Evolutionary conservation across 306 rosid genomes (phyloP), one percentile per base, ranked within the genome.

Genomic region (Fragaria vesca): DNA sequence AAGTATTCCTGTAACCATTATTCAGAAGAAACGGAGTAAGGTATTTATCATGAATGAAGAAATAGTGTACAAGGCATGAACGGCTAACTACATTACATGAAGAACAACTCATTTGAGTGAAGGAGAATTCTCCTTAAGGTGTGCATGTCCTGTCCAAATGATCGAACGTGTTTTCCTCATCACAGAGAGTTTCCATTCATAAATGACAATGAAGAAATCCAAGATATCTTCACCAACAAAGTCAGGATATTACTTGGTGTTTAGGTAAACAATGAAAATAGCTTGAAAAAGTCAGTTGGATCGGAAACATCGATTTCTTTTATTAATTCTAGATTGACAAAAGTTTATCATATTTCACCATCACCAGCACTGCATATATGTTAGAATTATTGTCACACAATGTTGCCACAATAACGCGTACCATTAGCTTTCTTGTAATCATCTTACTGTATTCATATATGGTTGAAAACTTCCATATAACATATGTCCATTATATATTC

Each of bases 271-370:
- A 3, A 46, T 15, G 55, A 69, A 28, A 69, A 45, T 7, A 5
- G 73, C 36, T 69, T 69, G 34, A 43, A 43, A 69, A 45, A 21
- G 73, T 69, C 73, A 5, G 73, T 0, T 17, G 26, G 17, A 43
- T 68, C n/a, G 72, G 72, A 43, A 68, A 68, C 72, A 42, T 68
- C 30, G 36, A 68, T 45, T 68, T 43, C 36, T n/a, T 40, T 40
- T 69, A 18, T 18, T 10, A 45, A 45, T n/a, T 45, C 5, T 10
- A 10, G 11, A 21, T 45, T 21, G 55, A 69, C 54, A 24, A 21
- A 67, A 67, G 32, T 5, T 63, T n/a, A n/a, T 68, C 32, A 45
- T n/a, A 42, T 63, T 16, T 16, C 69, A 63, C 69, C 6, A 63
- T 63, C 43, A 63, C 69, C 15, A 15, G 36, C 40, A 34, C 43